Evolutionary conservation across 768 basidiomycete species (phyloP).

Genomic region (Cystobasidium tubakii): DNA sequence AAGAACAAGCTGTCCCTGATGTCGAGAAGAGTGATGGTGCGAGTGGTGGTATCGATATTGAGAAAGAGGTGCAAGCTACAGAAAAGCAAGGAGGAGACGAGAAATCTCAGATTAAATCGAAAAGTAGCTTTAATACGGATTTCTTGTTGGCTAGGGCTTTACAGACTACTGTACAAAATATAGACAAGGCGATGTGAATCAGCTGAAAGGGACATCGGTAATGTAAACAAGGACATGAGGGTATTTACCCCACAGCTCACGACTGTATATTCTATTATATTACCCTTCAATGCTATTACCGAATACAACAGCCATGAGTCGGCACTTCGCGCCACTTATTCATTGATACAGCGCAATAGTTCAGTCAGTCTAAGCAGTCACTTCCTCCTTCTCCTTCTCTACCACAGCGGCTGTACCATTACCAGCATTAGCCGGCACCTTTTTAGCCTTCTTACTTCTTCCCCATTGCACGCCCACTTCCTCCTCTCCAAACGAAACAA

Average conservation of each 20-base stretch:
- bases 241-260: no score
- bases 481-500: constrained; percentile 12
- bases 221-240: no score
- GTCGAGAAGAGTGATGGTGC: neutral
- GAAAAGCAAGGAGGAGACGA: neutral
- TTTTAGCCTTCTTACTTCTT: constrained; percentile 31
- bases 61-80: neutral
- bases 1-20: constrained; percentile 7
- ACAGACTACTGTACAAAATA: constrained; percentile 20
- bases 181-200: neutral
- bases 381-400: neutral
- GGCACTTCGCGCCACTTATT: neutral
- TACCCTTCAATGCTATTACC: no score
- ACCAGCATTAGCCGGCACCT: neutral
- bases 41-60: neutral
- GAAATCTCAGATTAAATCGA: neutral
- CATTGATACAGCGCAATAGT: neutral
- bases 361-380: neutral
- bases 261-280: no score
- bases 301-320: neutral
- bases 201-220: no score
- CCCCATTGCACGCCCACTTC: constrained; percentile 38
- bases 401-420: neutral
- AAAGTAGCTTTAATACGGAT: constrained; percentile 15
- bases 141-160: constrained; percentile 27